Evolutionary conservation across 1,139 yeast genomes (phyloP), one percentile per base, ranked within the genome.

Genomic region (Magnusiomyces sp.): DNA sequence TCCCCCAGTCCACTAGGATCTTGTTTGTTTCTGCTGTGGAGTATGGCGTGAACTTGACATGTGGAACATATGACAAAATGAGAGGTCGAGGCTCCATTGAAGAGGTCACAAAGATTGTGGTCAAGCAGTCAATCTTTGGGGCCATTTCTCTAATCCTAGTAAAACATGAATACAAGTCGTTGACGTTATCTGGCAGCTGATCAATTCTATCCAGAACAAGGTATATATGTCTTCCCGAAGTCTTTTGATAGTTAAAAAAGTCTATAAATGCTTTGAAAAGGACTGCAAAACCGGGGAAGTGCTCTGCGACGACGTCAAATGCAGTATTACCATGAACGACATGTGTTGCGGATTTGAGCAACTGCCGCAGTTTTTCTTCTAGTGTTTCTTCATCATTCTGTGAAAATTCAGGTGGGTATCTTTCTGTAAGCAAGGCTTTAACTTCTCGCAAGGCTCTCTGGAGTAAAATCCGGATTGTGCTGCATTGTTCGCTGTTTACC

Each of bases 151-250:
- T 69, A 37, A 80, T 56, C 45, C 77, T 66, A 1, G 73, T 59
- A 56, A 81, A 75, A 10, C 76, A 71, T n/a, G 71, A 64, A 51
- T 73, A 69, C 9, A 80, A 55, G 9, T 72, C 77, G 13, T 69
- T 66, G 0, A 73, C 66, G 23, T 71, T 68, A 39, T 79, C 86
- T 58, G 73, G 72, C 42, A 81, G 70, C 53, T 72, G 73, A 58
- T 81, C 86, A 34, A 78, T 69, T 10, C 81, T 63, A 56, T 81
- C 87, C n/a, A 81, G 65, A 0, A 81, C 80, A 40, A 81, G 62
- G 5, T 79, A 72, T 56, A 79, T 83, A n/a, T n/a, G n/a, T n/a
- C n/a, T n/a, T n/a, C n/a, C n/a, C n/a, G n/a, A n/a, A n/a, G n/a
- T n/a, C n/a, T n/a, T n/a, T n/a, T n/a, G n/a, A n/a, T n/a, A n/a